These are phyloP conservation scores for Starmerella asiatica DNA, from an alignment of 805 yeast genomes.

Conservation along the genomic window DNA sequence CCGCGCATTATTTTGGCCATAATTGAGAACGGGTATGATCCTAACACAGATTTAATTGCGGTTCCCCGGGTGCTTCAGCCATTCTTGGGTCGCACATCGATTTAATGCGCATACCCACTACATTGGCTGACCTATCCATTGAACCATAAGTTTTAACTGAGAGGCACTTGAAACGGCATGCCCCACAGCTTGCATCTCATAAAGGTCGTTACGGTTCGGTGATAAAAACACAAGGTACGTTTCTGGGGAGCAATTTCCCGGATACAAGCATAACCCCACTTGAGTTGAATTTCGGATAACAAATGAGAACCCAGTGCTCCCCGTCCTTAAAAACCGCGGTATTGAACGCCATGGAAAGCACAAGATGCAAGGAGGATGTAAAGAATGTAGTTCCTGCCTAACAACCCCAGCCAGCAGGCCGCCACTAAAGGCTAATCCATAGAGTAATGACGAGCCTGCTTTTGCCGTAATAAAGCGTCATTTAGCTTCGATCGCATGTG, in stretches of 20 bases:
- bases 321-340: constrained; percentile 38
- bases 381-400: constrained; percentile 62
- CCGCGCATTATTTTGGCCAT: constrained; percentile 84
- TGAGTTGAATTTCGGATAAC: constrained; percentile 80
- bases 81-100: constrained; percentile 6
- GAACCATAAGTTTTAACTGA: too few relatives aligned
- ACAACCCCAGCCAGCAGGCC: constrained; percentile 55
- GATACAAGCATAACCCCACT: constrained; percentile 78
- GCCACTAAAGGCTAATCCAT: constrained; percentile 57
- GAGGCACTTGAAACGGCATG: constrained; percentile 33
- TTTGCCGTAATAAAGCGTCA: constrained; percentile 37
- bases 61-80: constrained; percentile 18
- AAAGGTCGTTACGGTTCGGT: constrained; percentile 68
- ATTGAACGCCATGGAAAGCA: constrained; percentile 57
- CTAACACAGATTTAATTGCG: constrained; percentile 6
- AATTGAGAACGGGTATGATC: constrained; percentile 61
- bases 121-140: too few relatives aligned
- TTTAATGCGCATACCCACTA: too few relatives aligned
- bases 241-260: too few relatives aligned
- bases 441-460: constrained; percentile 43
- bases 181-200: constrained; percentile 52
- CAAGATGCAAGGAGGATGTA: constrained; percentile 63
- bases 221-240: constrained; percentile 39
- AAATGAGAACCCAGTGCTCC: constrained; percentile 87
- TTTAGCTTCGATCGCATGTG: constrained; percentile 46